Percentiles rank a stretch among this genome's conserved stretches.
These are phyloP conservation scores for Trichoderma koningii DNA, from an alignment of 2,329 filamentous ascomycete genomes.

Conservation along the genomic window DNA sequence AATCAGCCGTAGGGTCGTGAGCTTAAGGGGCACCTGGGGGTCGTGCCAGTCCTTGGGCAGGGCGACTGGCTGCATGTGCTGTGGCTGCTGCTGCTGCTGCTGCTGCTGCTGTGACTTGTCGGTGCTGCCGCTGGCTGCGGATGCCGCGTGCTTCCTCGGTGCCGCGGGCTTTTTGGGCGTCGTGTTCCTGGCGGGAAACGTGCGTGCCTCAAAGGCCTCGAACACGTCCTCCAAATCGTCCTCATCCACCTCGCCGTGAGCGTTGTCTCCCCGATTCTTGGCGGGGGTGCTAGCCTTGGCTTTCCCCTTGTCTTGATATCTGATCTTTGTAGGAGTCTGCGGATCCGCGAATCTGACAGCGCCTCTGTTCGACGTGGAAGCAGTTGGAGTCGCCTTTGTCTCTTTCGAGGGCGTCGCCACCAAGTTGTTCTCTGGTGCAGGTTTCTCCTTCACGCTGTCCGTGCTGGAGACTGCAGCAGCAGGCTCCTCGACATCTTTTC, in stretches of 20 bases:
- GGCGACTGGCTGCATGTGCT: constrained; percentile 37
- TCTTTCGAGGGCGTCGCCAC: constrained; percentile 38
- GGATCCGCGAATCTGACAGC: not conserved
- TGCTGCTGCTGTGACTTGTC: constrained; percentile 24
- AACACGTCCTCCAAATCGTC: constrained; percentile 41
- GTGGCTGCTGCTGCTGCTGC: constrained; percentile 29
- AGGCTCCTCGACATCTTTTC: constrained; percentile 9
- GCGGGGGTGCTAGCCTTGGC: not conserved
- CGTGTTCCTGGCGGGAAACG: constrained; percentile 33
- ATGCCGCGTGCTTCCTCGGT: not conserved
- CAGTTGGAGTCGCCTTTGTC: not conserved
- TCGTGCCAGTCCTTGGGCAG: constrained; percentile 48
- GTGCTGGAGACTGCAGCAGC: not conserved
- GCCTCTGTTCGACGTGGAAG: not conserved
- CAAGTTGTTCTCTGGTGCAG: constrained; percentile 2
- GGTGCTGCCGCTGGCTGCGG: constrained; percentile 3
- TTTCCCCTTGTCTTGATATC: not conserved
- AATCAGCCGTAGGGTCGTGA: constrained; percentile 53
- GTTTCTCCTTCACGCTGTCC: not conserved
- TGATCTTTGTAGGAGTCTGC: constrained; percentile 1
- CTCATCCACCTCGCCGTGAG: not conserved
- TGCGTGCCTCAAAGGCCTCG: constrained; percentile 43
- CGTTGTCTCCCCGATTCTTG: not conserved
- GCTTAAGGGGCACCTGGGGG: constrained; percentile 49
- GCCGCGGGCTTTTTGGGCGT: constrained; percentile 11